Conservation (phyloP, 2,329 filamentous ascomycete species). For the Atkinsonella texensis region DNA sequence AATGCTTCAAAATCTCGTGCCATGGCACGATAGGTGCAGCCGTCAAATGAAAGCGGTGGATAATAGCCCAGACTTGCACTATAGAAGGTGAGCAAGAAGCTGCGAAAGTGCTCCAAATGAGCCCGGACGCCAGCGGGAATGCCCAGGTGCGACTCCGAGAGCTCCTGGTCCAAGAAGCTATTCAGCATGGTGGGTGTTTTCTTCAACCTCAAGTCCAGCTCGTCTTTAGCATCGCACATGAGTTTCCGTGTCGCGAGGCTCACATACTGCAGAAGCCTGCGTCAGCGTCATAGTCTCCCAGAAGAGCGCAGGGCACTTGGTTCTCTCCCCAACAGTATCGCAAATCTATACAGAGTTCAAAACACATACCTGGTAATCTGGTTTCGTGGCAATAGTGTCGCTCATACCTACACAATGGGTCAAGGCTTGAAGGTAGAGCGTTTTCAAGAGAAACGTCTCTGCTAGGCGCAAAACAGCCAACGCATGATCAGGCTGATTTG, state of each 20-base stretch:
- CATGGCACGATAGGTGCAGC: conserved; percentile 46
- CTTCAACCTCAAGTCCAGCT: conserved; percentile 53
- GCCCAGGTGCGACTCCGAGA: conserved; percentile 54
- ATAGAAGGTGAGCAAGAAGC: conserved; percentile 56
- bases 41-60: conserved; percentile 42
- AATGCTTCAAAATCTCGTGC: conserved; percentile 57
- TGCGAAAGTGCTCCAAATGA: conserved; percentile 62
- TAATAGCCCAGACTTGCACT: conserved; percentile 57
- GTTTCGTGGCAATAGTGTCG: conserved; percentile 40
- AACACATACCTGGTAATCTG: conserved; percentile 48
- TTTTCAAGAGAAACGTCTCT: conserved; percentile 49
- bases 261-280: conserved; percentile 25
- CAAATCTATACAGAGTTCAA: neutral
- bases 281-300: neutral
- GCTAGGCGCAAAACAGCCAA: conserved; percentile 56
- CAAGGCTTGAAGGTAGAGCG: conserved; percentile 64
- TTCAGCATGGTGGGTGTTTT: conserved; percentile 45
- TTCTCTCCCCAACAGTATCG: too few species aligned
- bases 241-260: conserved; percentile 48
- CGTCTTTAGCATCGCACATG: conserved; percentile 47
- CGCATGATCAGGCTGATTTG: conserved; percentile 54
- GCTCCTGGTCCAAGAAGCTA: conserved; percentile 60
- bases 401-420: conserved; percentile 71
- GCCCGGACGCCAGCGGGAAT: conserved; percentile 46
- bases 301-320: neutral